Evolutionary conservation across 2,329 filamentous ascomycete species (phyloP), one percentile per base, ranked within the genome.

Genomic region (Triangularia setosa): DNA sequence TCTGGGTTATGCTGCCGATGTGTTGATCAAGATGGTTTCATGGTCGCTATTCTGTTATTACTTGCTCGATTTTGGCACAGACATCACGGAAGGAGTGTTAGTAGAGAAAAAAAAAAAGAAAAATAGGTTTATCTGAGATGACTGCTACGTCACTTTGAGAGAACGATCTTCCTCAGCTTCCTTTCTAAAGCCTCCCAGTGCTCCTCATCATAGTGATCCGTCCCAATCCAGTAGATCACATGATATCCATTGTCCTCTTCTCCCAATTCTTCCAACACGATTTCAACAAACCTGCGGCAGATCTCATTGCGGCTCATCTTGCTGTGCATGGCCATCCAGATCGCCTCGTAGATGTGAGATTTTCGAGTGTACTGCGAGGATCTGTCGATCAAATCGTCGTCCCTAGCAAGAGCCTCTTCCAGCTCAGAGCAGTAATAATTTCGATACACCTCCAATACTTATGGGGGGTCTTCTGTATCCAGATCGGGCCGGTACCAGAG

Each of bases 401-500:
- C 35, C 52, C 25, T 21, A 11, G 30, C 4, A 11, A 64, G 18
- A 12, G 61, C 64, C 35, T 55, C 27, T 25, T 60, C 61, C 53
- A 66, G 21, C 9, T 24, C 58, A 11, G 18, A 18, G 33, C 44
- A 30, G 40, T 66, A 64, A 58, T 61, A 33, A 24, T 24, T 24
- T 30, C 64, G 53, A 35, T 64, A 66, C 4, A 14, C 58, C 8
- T 54, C 28, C 40, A 66, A 24, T 35, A 40, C 55, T 12, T 55
- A 30, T 16, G 58, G 53, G 3, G 52, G 58, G 24, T 57, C 52
- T 33, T 63, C 56, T 18, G 48, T 57, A 40, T 55, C 56, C 8
- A 27, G 9, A 14, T 62, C 76, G 75, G 6, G 73, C 64, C 58
- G 75, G 52, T 56, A 65, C 57, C 55, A 57, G 4, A 62, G 28